Percentiles rank a stretch among this genome's conserved stretches.
Evolutionary conservation across 176 grass and related monocot genomes (phyloP).

Genomic region (Triticum monococcum): DNA sequence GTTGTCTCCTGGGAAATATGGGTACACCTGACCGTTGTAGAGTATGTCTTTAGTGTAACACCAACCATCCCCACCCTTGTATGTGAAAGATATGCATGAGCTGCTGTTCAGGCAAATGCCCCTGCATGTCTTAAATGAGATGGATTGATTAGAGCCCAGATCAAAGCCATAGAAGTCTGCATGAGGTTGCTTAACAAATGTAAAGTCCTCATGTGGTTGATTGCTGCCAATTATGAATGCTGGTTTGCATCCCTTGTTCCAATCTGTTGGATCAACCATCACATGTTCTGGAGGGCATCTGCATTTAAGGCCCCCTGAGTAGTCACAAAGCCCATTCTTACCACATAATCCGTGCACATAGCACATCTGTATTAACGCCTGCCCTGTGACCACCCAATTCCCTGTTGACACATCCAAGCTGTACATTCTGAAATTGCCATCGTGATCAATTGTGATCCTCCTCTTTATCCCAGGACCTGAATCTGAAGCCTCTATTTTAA

Average conservation of each 20-base stretch:
- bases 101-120: constrained; percentile 35
- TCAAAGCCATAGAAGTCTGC: constrained; percentile 65
- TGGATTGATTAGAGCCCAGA: constrained; percentile 5
- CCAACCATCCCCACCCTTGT: constrained; percentile 34
- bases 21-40: constrained; percentile 49
- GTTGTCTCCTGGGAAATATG: constrained; percentile 45
- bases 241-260: constrained; percentile 60
- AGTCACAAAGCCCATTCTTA: constrained; percentile 61
- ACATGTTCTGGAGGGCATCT: constrained; percentile 48
- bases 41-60: constrained; percentile 53
- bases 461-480: constrained; percentile 45
- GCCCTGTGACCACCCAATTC: constrained; percentile 42
- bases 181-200: constrained; percentile 37
- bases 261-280: constrained; percentile 50
- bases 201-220: constrained; percentile 25
- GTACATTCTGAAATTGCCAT: constrained; percentile 73
- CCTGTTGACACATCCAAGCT: constrained; percentile 52
- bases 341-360: constrained; percentile 63
- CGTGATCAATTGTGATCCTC: constrained; percentile 54
- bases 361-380: constrained; percentile 49
- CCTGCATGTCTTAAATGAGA: constrained; percentile 45
- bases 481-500: constrained; percentile 46
- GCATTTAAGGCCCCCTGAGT: constrained; percentile 34
- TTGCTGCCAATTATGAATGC: constrained; percentile 33
- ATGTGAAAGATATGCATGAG: constrained; percentile 47